Base-by-base conservation (phyloP, 768 basidiomycete species). In the Serpula lacrymans region DNA sequence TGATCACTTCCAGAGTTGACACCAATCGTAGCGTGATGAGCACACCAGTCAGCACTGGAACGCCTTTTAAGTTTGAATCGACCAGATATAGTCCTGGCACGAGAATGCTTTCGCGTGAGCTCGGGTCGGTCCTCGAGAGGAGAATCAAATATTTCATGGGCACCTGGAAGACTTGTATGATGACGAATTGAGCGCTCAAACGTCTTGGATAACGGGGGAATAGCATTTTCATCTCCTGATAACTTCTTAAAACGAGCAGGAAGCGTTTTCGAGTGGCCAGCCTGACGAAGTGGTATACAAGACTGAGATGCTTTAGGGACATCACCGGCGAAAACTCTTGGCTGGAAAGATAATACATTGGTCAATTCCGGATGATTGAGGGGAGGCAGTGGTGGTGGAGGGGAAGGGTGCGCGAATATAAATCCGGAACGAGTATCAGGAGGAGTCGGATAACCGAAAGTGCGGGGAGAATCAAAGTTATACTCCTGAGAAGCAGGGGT, bases 31-130 rank as follows among this genome's bases (percentile, higher is more conserved):
- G 74, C 79, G 50, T 74, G 72, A 39, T 67, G 54, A 13, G 77
- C 67, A 34, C 67, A 77, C 63, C 75, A 80, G 37, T 81, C 78
- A 20, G 80, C 78, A 49, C 80, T 82, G 32, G 63, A 60, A 32
- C 78, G 68, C 51, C 80, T 64, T 37, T 62, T 62, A 12, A 42
- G 54, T 22, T 57, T 58, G 37, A 57, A 60, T 67, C 66, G 29
- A 54, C 65, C 42, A 53, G 76, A 61, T 14, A 51, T 28, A 7
- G 55, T 53, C 39, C 60, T 49, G 0, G 60, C 51, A 27, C 58
- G 60, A 45, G 49, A 16, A 36, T 52, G 16, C 38, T 28, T 1
- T 24, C 28, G 14, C 34, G 39, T 7, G 38, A 34, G 23, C 41
- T 43, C 23, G 26, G 29, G 20, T 44, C 22, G 12, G 11, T 53